Evolutionary conservation across 495 filamentous ascomycete species (phyloP).

Genomic region (Podospora pseudoanserina): DNA sequence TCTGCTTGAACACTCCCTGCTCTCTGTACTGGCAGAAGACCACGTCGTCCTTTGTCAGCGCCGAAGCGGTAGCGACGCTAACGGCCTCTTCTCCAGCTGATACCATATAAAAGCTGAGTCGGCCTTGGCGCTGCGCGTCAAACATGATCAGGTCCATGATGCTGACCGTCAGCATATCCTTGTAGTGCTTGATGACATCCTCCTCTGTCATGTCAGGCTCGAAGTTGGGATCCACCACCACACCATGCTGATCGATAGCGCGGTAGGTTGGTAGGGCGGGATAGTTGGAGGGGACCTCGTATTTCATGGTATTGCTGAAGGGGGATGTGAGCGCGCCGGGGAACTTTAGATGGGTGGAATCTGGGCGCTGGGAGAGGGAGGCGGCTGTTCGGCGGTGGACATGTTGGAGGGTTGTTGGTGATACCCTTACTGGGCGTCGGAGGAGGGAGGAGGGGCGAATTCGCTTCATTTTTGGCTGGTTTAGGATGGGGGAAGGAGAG

Average conservation of each 20-base stretch:
- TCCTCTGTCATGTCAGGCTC: constrained; percentile 63
- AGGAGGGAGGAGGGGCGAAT: constrained; percentile 13
- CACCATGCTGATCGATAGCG: constrained; percentile 77
- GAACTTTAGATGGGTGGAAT: constrained; percentile 74
- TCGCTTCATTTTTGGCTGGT: constrained; percentile 24
- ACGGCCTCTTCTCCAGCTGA: constrained; percentile 95
- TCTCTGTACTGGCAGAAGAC: constrained; percentile 95
- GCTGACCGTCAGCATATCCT: constrained; percentile 66
- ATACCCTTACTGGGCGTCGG: not conserved
- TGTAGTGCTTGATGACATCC: constrained; percentile 62
- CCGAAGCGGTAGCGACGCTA: constrained; percentile 79
- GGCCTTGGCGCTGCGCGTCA: constrained; percentile 74
- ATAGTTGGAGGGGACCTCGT: constrained; percentile 63
- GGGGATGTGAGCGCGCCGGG: constrained; percentile 93
- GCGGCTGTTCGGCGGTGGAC: constrained; percentile 27
- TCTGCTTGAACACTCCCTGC: constrained; percentile 82
- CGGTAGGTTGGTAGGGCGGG: constrained; percentile 83
- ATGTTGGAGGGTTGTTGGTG: not conserved
- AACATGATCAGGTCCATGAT: constrained; percentile 96
- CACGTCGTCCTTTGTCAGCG: constrained; percentile 77
- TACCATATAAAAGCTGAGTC: constrained; percentile 96
- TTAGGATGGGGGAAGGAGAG: not conserved
- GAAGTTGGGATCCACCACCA: constrained; percentile 66
- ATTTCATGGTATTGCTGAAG: constrained; percentile 75
- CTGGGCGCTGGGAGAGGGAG: constrained; percentile 60